Base-by-base conservation (phyloP, 164 flowering plant species). In the Chimonanthus praecox region DNA sequence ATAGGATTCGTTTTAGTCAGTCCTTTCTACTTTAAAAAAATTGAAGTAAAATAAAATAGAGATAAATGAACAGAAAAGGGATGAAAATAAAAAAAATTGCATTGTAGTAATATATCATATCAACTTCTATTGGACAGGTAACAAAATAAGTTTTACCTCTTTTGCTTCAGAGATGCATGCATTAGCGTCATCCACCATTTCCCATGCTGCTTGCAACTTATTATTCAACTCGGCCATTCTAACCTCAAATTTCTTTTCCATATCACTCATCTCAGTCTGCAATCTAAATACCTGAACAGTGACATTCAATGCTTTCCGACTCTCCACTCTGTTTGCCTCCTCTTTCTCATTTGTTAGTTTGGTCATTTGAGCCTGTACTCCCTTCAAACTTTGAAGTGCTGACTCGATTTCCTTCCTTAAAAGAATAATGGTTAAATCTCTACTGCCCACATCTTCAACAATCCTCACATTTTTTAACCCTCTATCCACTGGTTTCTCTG, bases 371-470 rank as follows among this genome's bases (percentile, higher is more conserved):
- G 76, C 81, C 78, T 90, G 87, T 73, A 91, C 87, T 68, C 77
- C 88, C 80, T 81, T 79, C 63, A 91, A 83, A 76, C 91, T 87
- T 69, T 80, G 79, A 50, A 89, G 81, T 5, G 97, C 92, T 76
- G 80, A 85, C 72, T 87, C 93, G 62, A 92, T 80, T 86, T 94
- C 97, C 77, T 85, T 83, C 78, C 77, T 90, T 68, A 92, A 78
- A 78, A 90, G 92, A 78, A 72, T 58, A 71, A 89, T 80, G 47
- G 89, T 80, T 51, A 68, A 9, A 79, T 87, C 91, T 80, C 79
- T 78, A 20, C 77, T 78, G 75, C 21, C 71, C 3, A n/a, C 62
- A 78, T 70, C 77, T 69, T 77, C 78, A 68, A 16, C 68, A 69
- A 58, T 66, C 68, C 63, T 78, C 70, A 71, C 58, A 47, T 78